phyloP scores from a whole-genome alignment of 192 early-diverging fungal species.

The Linnemannia hyalina region DNA sequence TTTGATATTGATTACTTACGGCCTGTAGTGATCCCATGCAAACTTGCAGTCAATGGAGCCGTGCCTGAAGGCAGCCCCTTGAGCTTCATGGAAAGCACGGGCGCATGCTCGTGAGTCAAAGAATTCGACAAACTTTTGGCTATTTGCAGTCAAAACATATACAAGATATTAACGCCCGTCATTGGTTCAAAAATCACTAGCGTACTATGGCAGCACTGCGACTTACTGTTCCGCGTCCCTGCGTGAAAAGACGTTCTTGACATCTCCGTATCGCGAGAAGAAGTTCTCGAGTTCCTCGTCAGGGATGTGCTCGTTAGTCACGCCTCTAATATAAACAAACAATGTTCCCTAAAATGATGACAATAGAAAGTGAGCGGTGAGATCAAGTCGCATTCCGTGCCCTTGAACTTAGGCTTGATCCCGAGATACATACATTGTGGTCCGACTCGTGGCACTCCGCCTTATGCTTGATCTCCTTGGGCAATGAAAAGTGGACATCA shows the following conservation, averaged over 20 bases:
- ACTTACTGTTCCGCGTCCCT: constrained; percentile 16
- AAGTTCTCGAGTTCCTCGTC: constrained; percentile 54
- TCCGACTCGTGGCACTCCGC: constrained; percentile 57
- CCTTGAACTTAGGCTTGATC: neutral
- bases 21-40: constrained; percentile 60
- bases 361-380: constrained; percentile 3
- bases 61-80: constrained; percentile 44
- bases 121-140: constrained; percentile 48
- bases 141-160: neutral
- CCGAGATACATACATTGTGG: constrained; percentile 56
- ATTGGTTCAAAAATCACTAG: neutral
- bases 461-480: constrained; percentile 57
- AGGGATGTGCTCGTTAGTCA: constrained; percentile 24
- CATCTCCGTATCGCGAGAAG: constrained; percentile 62
- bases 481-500: constrained; percentile 68
- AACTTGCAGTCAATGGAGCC: constrained; percentile 57
- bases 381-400: neutral
- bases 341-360: constrained; percentile 59
- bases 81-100: constrained; percentile 47
- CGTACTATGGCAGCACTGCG: neutral
- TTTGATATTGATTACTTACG: constrained; percentile 25
- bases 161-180: no score
- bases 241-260: constrained; percentile 56
- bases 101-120: constrained; percentile 60
- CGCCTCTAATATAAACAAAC: constrained; percentile 57